These are phyloP conservation scores for Hanseniaspora gamundiae DNA, from an alignment of 1,139 yeast genomes.

Conservation along the genomic window DNA sequence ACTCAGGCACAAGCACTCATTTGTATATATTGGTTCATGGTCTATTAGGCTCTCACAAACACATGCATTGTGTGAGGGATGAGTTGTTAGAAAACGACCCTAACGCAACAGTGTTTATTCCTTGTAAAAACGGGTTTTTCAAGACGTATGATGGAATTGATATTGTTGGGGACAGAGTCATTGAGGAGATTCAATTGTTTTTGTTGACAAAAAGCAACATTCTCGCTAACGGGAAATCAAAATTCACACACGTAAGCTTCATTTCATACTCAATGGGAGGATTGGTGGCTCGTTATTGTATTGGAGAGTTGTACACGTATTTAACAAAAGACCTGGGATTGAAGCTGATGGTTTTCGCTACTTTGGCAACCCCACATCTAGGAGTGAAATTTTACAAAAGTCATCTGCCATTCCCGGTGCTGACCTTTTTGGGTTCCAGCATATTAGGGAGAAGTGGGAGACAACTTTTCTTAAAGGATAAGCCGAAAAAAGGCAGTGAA, in stretches of 20 bases:
- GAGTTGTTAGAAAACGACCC: conserved; percentile 33
- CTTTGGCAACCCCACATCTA: conserved; percentile 87
- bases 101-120: conserved; percentile 40
- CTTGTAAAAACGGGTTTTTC: conserved; percentile 60
- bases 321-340: background rate
- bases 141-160: conserved; percentile 80
- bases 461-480: conserved; percentile 50
- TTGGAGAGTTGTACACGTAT: conserved; percentile 46
- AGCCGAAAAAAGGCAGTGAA: background rate
- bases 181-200: conserved; percentile 46
- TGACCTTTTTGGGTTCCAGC: conserved; percentile 50
- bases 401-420: conserved; percentile 15
- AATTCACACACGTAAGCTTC: conserved; percentile 26
- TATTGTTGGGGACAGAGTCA: conserved; percentile 55
- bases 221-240: background rate
- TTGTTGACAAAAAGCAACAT: conserved; percentile 29
- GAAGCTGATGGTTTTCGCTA: conserved; percentile 54
- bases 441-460: conserved; percentile 64
- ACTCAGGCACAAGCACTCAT: conserved; percentile 36
- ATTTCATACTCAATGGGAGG: conserved; percentile 49
- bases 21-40: conserved; percentile 78
- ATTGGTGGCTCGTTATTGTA: conserved; percentile 44
- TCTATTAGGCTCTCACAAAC: conserved; percentile 76
- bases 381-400: conserved; percentile 47
- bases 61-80: conserved; percentile 49